phyloP scores from a whole-genome alignment of 108 stramenopile genomes.

The Schizochytrium sp. region DNA sequence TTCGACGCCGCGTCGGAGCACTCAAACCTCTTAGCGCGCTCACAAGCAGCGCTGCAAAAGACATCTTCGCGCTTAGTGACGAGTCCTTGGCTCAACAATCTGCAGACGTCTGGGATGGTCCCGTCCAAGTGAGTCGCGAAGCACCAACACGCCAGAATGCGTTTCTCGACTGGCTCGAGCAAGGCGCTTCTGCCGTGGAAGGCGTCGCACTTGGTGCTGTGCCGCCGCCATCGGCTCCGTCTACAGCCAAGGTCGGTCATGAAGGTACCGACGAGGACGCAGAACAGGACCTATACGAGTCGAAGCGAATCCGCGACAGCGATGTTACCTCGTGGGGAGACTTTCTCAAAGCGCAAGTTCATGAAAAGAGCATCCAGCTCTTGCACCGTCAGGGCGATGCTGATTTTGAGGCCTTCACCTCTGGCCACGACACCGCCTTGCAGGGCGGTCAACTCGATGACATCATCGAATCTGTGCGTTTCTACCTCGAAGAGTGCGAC shows the following conservation, averaged over 20 bases:
- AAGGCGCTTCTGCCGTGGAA: background rate
- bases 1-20: background rate
- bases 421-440: background rate
- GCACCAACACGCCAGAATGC: background rate
- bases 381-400: background rate
- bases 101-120: background rate
- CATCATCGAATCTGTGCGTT: background rate
- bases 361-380: background rate
- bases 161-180: background rate
- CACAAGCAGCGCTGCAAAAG: background rate
- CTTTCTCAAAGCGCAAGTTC: background rate
- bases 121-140: background rate
- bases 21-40: background rate
- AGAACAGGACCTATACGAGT: background rate
- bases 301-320: background rate
- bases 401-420: background rate
- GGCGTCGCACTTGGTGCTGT: background rate
- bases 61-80: background rate
- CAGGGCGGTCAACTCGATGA: background rate
- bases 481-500: constrained; percentile 7
- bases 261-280: background rate
- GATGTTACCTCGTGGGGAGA: background rate
- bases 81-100: background rate
- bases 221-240: background rate
- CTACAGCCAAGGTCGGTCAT: background rate